Evolutionary conservation across 495 filamentous ascomycete genomes (phyloP).

Genomic region (Neurospora sp.): DNA sequence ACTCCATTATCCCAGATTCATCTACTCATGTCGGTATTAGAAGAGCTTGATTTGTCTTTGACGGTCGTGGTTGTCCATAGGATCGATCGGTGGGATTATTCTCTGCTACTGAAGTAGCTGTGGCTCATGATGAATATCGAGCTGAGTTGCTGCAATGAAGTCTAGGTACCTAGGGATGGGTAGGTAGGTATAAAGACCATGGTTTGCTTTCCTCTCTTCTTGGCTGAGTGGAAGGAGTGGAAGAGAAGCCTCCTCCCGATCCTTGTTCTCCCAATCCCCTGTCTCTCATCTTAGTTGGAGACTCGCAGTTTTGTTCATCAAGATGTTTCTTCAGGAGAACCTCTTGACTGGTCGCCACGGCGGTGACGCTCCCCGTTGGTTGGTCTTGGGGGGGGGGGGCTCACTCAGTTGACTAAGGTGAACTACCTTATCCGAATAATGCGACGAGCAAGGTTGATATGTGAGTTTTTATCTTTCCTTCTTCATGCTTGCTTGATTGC

Average conservation of each 20-base stretch:
- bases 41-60: not conserved
- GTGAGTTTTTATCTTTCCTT: conserved; percentile 7
- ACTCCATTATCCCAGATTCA: not conserved
- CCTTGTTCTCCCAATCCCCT: no score
- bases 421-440: conserved; percentile 29
- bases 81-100: not conserved
- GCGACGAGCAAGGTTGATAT: conserved; percentile 30
- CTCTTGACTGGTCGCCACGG: no score
- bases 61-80: not conserved
- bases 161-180: not conserved
- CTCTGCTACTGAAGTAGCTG: not conserved
- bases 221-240: no score
- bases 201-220: not conserved
- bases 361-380: not conserved
- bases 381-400: conserved; percentile 9
- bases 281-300: no score
- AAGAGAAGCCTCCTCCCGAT: no score
- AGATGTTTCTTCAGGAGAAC: no score
- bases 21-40: not conserved
- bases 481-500: no score
- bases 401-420: conserved; percentile 21
- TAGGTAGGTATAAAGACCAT: not conserved
- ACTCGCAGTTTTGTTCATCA: no score
- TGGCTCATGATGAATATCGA: not conserved
- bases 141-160: not conserved